Percentiles rank a stretch among this genome's conserved stretches.
Evolutionary conservation across 2,329 filamentous ascomycete genomes (phyloP).

Genomic region (Fonsecaea monophora): DNA sequence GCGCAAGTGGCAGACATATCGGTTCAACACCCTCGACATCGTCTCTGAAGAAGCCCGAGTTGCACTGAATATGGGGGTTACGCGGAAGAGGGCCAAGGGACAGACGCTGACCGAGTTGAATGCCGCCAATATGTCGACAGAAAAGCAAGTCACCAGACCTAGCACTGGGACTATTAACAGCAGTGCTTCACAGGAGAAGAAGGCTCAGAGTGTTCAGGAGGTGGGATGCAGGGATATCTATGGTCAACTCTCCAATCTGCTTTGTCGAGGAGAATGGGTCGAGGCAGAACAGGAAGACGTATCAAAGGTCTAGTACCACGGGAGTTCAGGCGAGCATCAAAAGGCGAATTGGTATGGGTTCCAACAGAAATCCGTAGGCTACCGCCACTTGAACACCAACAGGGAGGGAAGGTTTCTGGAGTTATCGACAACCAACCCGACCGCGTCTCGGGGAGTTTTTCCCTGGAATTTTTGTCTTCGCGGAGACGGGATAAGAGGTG

Average conservation of each 20-base stretch:
- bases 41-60: background rate
- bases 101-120: background rate
- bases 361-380: too few species aligned
- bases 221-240: background rate
- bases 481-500: too few species aligned
- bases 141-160: background rate
- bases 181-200: background rate
- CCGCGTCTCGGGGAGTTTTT: too few species aligned
- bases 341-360: too few species aligned
- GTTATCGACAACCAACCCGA: too few species aligned
- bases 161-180: background rate
- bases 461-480: too few species aligned
- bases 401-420: too few species aligned
- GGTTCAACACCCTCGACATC: conserved; percentile 2
- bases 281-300: too few species aligned
- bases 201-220: background rate
- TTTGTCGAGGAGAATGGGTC: too few species aligned
- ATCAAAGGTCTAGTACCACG: too few species aligned
- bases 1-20: conserved; percentile 42
- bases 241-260: background rate
- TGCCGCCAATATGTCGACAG: background rate
- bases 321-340: too few species aligned
- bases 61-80: background rate
- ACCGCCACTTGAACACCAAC: too few species aligned
- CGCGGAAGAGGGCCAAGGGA: background rate